Evolutionary conservation across 2,329 filamentous ascomycete species (phyloP).

Genomic region (Penicillium frequentans): DNA sequence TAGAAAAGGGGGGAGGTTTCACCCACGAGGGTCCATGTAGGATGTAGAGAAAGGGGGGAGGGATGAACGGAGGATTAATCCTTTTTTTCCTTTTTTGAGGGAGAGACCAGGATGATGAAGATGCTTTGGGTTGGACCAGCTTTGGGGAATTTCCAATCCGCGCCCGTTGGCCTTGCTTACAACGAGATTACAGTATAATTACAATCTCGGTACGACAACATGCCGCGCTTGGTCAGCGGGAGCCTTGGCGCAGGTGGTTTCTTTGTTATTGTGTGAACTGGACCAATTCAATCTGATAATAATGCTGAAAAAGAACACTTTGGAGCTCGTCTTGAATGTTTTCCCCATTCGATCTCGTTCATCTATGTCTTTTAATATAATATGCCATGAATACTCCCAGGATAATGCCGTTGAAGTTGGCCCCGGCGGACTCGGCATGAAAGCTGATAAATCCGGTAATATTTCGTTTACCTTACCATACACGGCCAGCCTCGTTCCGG

Average conservation of each 20-base stretch:
- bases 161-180: not conserved
- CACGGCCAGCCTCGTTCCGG: constrained; percentile 11
- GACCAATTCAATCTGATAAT: not conserved
- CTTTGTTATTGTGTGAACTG: not conserved
- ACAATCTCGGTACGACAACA: constrained; percentile 2
- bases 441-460: constrained; percentile 17
- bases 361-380: not conserved
- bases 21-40: constrained; percentile 27
- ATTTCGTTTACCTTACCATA: constrained; percentile 1
- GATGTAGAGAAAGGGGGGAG: constrained; percentile 1
- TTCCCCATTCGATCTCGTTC: not conserved
- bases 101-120: not conserved
- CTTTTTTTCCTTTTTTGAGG: not conserved
- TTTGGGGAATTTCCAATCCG: not conserved
- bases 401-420: not conserved
- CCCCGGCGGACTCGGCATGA: not conserved
- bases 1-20: constrained; percentile 4
- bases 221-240: constrained; percentile 20
- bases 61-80: not conserved
- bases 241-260: constrained; percentile 4
- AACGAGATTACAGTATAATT: not conserved
- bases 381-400: not conserved
- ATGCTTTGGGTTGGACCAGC: not conserved
- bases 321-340: not conserved
- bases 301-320: not conserved